phyloP scores from a whole-genome alignment of 2,329 filamentous ascomycete species.

The Thelonectria blattea region DNA sequence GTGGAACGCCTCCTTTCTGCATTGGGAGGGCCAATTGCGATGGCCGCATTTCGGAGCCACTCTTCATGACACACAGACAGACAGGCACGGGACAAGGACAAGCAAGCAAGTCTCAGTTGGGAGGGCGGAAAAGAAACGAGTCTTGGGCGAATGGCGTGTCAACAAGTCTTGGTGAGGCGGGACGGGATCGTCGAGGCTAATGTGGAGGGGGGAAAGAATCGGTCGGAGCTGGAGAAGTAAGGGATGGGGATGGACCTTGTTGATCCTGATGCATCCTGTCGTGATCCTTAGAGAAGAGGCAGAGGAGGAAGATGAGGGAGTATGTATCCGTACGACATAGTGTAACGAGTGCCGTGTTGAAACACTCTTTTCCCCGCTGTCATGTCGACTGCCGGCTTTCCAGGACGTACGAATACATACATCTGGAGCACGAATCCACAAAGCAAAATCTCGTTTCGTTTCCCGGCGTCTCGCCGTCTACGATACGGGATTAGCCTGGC shows the following conservation, averaged over 20 bases:
- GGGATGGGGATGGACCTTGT: too few relatives aligned
- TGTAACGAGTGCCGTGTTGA: too few relatives aligned
- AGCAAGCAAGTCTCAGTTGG: constrained; percentile 5
- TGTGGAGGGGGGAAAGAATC: neutral
- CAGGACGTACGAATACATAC: too few relatives aligned
- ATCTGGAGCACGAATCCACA: too few relatives aligned
- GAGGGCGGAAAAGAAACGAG: neutral
- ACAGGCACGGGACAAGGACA: neutral
- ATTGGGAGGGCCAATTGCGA: constrained; percentile 15
- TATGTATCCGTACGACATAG: too few relatives aligned
- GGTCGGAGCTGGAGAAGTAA: too few relatives aligned
- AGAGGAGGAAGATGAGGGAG: too few relatives aligned
- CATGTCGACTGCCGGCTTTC: too few relatives aligned
- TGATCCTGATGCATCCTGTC: too few relatives aligned
- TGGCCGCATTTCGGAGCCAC: constrained; percentile 9
- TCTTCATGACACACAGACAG: neutral
- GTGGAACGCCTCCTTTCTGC: constrained; percentile 15
- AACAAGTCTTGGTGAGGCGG: constrained; percentile 11
- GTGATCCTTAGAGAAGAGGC: too few relatives aligned
- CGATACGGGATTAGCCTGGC: neutral
- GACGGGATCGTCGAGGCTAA: constrained; percentile 26
- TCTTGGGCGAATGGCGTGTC: constrained; percentile 3
- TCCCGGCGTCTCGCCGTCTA: constrained; percentile 4
- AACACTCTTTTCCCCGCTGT: too few relatives aligned
- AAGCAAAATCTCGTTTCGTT: too few relatives aligned